phyloP scores from a whole-genome alignment of 2,329 filamentous ascomycete species.

The Eurotiales sp. region DNA sequence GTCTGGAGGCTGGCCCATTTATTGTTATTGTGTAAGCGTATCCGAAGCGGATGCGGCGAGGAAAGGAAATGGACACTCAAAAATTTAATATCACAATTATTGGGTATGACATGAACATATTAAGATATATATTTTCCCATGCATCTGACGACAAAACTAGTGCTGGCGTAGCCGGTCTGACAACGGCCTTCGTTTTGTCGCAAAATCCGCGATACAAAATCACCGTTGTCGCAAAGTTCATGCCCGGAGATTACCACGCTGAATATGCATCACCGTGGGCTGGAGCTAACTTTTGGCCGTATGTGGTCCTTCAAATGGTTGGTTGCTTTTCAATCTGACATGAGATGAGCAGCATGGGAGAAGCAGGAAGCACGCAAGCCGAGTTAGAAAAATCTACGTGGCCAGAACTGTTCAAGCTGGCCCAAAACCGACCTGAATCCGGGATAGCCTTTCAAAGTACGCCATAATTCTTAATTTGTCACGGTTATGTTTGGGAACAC shows the following conservation, averaged over 20 bases:
- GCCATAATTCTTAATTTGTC: conserved; percentile 31
- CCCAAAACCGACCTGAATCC: conserved; percentile 66
- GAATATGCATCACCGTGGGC: conserved; percentile 90
- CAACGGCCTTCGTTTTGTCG: conserved; percentile 61
- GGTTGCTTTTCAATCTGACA: background rate
- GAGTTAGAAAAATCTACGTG: conserved; percentile 63
- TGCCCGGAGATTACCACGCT: conserved; percentile 89
- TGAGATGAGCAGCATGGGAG: background rate
- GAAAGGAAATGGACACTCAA: background rate
- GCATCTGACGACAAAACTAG: conserved; percentile 33
- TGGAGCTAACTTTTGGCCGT: conserved; percentile 76
- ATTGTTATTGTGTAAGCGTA: no score
- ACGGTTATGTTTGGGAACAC: no score
- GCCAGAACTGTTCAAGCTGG: conserved; percentile 58
- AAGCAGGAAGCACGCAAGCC: background rate
- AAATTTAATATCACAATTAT: no score
- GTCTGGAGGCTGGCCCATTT: no score
- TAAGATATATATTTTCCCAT: background rate
- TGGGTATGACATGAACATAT: no score
- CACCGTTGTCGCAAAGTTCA: conserved; percentile 77
- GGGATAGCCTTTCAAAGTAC: conserved; percentile 49
- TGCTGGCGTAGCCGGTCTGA: conserved; percentile 64
- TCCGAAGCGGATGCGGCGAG: no score
- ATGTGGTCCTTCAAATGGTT: conserved; percentile 27
- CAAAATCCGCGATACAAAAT: conserved; percentile 55